Evolutionary conservation across 1,284 basidiomycete species (phyloP), one percentile per base, ranked within the genome.

Genomic region (Ceratobasidium sp.): DNA sequence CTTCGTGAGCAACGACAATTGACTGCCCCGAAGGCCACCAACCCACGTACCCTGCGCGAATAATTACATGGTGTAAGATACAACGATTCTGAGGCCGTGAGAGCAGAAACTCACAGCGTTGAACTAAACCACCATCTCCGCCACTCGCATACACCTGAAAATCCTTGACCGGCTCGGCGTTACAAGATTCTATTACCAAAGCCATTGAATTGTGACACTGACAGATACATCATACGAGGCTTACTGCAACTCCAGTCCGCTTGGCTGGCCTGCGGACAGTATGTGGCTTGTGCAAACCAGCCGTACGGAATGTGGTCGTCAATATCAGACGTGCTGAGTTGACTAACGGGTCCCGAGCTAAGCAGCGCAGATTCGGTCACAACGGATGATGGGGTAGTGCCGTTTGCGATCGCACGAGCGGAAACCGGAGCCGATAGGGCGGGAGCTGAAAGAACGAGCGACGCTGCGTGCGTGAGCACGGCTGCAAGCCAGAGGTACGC

Each of bases 21-120:
- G 62, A 65, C 35, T 65, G 47, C 20, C 50, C n/a, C 3, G 62
- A 65, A 1, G 62, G 62, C 62, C 62, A 65, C 62, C 62, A 65
- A 10, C 62, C 62, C 17, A 65, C 62, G 32, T 65, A 65, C 62
- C 62, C 62, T 65, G 34, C 22, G 22, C 6, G 7, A 53, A 13
- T n/a, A 38, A 5, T 2, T 27, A 20, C 20, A 47, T 12, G 7
- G 45, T 47, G 45, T 47, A 22, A 47, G n/a, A 47, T 47, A 47
- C 38, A 20, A 22, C 22, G 20, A 47, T 12, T 8, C 13, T 20
- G 10, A 20, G 10, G 8, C 45, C 10, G 45, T 12, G 10, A 6
- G 53, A 52, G 13, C 2, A 29, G 20, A 7, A 3, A 64, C 62
- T 65, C 12, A 65, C 62, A 65, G 43, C 38, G 42, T 27, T 65